phyloP scores from a whole-genome alignment of 371 early-diverging fungal species.

The Syncephalastrum monosporum region DNA sequence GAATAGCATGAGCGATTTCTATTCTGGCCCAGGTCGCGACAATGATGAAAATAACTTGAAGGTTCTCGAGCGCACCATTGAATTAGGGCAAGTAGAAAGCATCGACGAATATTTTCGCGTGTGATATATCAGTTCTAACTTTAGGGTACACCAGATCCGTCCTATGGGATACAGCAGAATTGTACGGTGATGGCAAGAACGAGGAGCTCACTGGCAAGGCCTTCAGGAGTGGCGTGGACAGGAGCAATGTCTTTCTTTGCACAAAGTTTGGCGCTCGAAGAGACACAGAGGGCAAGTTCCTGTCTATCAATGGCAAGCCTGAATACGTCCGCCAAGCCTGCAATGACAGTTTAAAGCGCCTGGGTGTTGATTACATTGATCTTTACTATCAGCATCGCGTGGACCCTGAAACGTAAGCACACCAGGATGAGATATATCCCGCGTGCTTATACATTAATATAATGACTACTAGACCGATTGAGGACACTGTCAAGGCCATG shows the following conservation, averaged over 20 bases:
- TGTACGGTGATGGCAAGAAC: slow-evolving; percentile 26
- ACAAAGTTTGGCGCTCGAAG: slow-evolving; percentile 41
- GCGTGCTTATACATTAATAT: not conserved
- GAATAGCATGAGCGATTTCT: slow-evolving; percentile 8
- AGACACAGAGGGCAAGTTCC: slow-evolving; percentile 16
- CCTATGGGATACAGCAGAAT: slow-evolving; percentile 31
- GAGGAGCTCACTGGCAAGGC: slow-evolving; percentile 36
- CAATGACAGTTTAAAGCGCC: slow-evolving; percentile 37
- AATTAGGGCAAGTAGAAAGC: slow-evolving; percentile 11
- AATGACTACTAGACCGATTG: slow-evolving; percentile 34
- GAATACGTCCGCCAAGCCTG: slow-evolving; percentile 43
- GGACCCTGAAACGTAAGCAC: slow-evolving; percentile 33
- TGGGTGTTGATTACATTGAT: slow-evolving; percentile 53
- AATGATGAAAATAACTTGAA: slow-evolving; percentile 27
- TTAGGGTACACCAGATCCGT: no score
- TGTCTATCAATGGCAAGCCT: slow-evolving; percentile 37
- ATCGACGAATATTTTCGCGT: not conserved
- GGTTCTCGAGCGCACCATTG: slow-evolving; percentile 28
- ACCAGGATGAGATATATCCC: no score
- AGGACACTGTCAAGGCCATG: slow-evolving; percentile 62
- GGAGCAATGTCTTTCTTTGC: slow-evolving; percentile 36
- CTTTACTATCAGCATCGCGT: slow-evolving; percentile 62
- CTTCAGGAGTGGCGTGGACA: slow-evolving; percentile 26
- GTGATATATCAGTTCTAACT: not conserved
- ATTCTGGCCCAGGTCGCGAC: slow-evolving; percentile 9